Conservation (phyloP, 352 stramenopile species). For the Phytophthora kernoviae region DNA sequence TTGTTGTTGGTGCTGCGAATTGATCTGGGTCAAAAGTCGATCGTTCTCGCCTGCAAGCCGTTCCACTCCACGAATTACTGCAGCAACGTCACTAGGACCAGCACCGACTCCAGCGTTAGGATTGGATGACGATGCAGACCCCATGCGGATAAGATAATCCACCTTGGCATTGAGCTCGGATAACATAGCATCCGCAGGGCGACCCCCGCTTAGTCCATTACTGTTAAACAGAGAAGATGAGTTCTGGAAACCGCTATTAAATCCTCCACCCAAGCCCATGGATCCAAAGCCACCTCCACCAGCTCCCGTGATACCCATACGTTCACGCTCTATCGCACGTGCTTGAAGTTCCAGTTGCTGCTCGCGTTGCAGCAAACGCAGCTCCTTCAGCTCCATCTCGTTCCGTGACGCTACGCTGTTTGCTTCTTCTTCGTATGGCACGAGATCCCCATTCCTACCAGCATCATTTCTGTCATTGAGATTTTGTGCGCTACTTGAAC, state of each 20-base stretch:
- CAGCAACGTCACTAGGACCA: constrained; percentile 57
- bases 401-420: constrained; percentile 33
- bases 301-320: constrained; percentile 24
- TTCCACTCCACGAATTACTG: constrained; percentile 74
- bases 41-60: constrained; percentile 77
- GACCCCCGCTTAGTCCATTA: constrained; percentile 39
- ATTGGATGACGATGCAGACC: constrained; percentile 29
- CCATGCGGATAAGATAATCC: constrained; percentile 80
- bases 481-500: constrained; percentile 24
- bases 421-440: constrained; percentile 52
- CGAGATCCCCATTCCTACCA: constrained; percentile 44
- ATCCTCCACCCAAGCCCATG: constrained; percentile 26
- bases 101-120: constrained; percentile 19
- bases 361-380: constrained; percentile 55
- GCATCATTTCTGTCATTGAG: constrained; percentile 15
- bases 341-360: constrained; percentile 58
- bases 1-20: constrained; percentile 81
- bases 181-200: constrained; percentile 49
- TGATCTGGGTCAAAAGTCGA: constrained; percentile 72
- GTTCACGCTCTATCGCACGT: constrained; percentile 45
- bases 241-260: constrained; percentile 30
- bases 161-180: constrained; percentile 77
- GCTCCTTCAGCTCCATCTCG: constrained; percentile 64
- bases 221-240: constrained; percentile 34
- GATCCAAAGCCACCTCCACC: constrained; percentile 25